Evolutionary conservation across 805 yeast species (phyloP).

Genomic region (Myxozyma udenii): DNA sequence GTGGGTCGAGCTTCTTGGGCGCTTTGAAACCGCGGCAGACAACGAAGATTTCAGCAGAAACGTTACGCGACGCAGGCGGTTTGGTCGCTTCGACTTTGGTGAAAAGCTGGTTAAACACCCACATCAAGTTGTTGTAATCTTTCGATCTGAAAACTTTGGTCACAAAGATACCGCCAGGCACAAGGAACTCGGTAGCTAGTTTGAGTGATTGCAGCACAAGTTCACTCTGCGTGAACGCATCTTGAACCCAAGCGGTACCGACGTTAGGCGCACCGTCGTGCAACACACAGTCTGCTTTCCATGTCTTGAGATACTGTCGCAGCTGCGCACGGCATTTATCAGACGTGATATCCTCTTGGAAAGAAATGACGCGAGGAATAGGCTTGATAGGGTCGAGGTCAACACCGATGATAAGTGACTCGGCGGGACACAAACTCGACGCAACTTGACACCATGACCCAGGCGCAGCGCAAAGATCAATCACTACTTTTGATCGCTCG

Average conservation of each 20-base stretch:
- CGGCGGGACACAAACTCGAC: constrained; percentile 83
- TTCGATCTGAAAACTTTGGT: constrained; percentile 98
- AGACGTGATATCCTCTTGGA: constrained; percentile 95
- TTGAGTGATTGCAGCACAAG: constrained; percentile 89
- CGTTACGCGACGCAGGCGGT: constrained; percentile 98
- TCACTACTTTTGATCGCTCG: constrained; percentile 91
- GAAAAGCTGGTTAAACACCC: constrained; percentile 96
- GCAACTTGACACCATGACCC: constrained; percentile 99
- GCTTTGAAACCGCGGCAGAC: constrained; percentile 96
- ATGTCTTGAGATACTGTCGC: constrained; percentile 94
- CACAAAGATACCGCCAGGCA: constrained; percentile 90
- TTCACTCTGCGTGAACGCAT: constrained; percentile 97
- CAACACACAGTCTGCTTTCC: constrained; percentile 92
- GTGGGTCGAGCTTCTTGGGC: constrained; percentile 91
- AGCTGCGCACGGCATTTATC: constrained; percentile 94
- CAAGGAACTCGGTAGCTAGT: constrained; percentile 88
- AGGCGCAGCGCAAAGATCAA: constrained; percentile 98
- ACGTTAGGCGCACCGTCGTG: constrained; percentile 99
- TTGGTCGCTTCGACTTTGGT: constrained; percentile 98
- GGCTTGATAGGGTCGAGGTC: constrained; percentile 97
- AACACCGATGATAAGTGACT: constrained; percentile 95
- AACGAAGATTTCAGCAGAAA: constrained; percentile 97
- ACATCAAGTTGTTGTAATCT: constrained; percentile 92
- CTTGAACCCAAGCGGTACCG: constrained; percentile 99
- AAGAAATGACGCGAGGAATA: constrained; percentile 90